Base-by-base conservation (phyloP, 2,329 filamentous ascomycete genomes). In the Xylaria sp. region DNA sequence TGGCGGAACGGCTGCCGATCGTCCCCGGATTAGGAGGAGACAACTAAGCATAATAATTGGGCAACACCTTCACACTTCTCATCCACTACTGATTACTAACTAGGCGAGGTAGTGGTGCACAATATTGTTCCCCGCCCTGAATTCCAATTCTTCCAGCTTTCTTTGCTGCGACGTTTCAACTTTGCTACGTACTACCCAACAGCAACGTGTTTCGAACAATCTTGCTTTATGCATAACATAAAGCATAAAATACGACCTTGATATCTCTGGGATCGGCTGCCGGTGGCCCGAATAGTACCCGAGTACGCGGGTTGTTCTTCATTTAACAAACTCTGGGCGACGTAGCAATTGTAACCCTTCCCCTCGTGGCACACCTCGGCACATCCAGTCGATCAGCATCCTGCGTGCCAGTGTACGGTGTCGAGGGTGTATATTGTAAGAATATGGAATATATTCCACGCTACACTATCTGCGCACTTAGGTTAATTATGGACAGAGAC, bases 141-240 rank as follows among this genome's bases (percentile, higher is more conserved):
- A 61, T 51, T 25, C 49, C 36, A 62, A 31, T 43, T 62, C 33
- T 25, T 43, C 49, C 49, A 31, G 49, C 49, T 56, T 20, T 41
- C 39, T 58, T 46, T 46, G 25, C 23, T 43, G 36, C 54, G 39
- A 46, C 56, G 56, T 58, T 46, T 58, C 46, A 51, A 61, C 58
- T 51, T 39, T 15, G 23, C 15, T 51, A 51, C 15, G 56, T 43
- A 31, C 25, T n/a, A 54, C 52, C 39, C 25, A 31, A 31, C 41
- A 46, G 13, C 56, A n/a, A 12, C 25, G 56, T 23, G 56, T 58
- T 58, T 31, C 56, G 39, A 58, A 31, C 55, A 58, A 58, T 25
- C 20, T 57, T 57, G 54, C 39, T 58, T 58, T n/a, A 58, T 58
- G 56, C 56, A 58, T 58, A 33, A 58, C 52, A 33, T 31, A 54